Evolutionary conservation across 345 rosid genomes (phyloP).

Genomic region (Syzygium jambos): DNA sequence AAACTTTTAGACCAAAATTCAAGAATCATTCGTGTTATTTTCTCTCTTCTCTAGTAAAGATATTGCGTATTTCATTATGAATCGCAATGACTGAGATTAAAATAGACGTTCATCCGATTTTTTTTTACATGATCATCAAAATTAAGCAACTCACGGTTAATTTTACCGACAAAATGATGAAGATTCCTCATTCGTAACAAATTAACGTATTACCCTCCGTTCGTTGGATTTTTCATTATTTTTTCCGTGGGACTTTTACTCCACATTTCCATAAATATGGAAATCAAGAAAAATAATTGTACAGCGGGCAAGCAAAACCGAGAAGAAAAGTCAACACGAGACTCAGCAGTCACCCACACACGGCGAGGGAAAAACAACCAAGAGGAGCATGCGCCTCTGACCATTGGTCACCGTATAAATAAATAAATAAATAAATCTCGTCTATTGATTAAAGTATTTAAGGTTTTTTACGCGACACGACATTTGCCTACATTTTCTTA

Average conservation of each 20-base stretch:
- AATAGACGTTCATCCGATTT: neutral
- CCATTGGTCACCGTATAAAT: neutral
- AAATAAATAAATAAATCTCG: neutral
- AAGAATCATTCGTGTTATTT: too few relatives aligned
- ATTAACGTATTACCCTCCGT: neutral
- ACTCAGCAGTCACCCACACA: neutral
- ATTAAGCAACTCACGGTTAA: neutral
- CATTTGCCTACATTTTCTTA: neutral
- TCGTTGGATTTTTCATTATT: neutral
- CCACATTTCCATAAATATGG: neutral
- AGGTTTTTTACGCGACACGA: neutral
- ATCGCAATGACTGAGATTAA: neutral
- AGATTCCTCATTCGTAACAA: neutral
- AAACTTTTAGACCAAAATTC: too few relatives aligned
- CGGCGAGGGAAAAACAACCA: neutral
- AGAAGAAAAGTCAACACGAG: neutral
- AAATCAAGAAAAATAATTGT: neutral
- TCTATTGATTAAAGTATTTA: neutral
- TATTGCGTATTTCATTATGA: neutral
- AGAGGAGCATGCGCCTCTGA: neutral
- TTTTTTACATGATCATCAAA: neutral
- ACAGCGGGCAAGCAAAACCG: neutral
- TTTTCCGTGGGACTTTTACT: neutral
- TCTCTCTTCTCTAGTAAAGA: neutral
- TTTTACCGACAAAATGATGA: neutral